Percentiles rank a stretch among this genome's conserved stretches.
Evolutionary conservation across 331 rosid species (phyloP).

Genomic region (Pyracantha coccinea): DNA sequence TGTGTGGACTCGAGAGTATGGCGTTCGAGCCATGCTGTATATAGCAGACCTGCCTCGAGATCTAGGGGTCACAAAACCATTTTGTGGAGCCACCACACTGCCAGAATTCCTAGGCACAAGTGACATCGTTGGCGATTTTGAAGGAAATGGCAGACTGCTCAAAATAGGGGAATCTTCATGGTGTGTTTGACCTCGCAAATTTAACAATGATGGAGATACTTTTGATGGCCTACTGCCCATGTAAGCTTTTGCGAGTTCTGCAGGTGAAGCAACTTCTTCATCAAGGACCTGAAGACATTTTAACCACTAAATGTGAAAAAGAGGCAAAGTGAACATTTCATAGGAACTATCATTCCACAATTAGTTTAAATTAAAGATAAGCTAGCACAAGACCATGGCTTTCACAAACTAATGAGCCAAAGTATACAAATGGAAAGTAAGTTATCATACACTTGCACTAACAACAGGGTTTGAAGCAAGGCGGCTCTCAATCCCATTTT

Average conservation of each 20-base stretch:
- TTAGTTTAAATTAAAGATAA: background rate
- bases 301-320: conserved; percentile 15
- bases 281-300: conserved; percentile 55
- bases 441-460: conserved; percentile 46
- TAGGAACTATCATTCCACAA: background rate
- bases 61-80: conserved; percentile 72
- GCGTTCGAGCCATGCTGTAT: conserved; percentile 77
- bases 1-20: conserved; percentile 62
- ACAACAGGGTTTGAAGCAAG: conserved; percentile 36
- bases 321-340: background rate
- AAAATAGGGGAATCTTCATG: conserved; percentile 30
- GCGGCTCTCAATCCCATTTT: conserved; percentile 31
- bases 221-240: conserved; percentile 76
- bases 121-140: conserved; percentile 37
- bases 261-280: conserved; percentile 78
- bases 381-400: background rate
- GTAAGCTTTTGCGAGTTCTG: conserved; percentile 85
- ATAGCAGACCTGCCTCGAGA: conserved; percentile 84
- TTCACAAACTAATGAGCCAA: background rate
- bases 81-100: conserved; percentile 39
- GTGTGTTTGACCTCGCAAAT: conserved; percentile 22
- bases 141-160: conserved; percentile 29
- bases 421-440: background rate
- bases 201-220: conserved; percentile 46
- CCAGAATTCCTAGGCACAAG: conserved; percentile 46